Conservation (phyloP, 2,329 filamentous ascomycete genomes). For the Periconia macrospinosa region DNA sequence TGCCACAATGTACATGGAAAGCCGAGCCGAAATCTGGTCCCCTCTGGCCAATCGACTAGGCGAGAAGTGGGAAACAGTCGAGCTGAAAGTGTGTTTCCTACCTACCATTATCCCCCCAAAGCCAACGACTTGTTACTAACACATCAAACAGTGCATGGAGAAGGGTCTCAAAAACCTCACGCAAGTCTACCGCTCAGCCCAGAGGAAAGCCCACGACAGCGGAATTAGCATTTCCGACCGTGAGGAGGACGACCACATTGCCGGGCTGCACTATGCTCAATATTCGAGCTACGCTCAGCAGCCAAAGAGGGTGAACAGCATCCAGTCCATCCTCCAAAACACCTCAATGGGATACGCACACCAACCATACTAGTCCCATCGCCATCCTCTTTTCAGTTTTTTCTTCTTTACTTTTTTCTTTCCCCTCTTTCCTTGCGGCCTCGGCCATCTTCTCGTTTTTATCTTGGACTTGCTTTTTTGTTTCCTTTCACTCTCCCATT, state of each 20-base stretch:
- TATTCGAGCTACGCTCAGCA: conserved; percentile 24
- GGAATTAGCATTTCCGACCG: conserved; percentile 62
- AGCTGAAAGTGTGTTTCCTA: conserved; percentile 66
- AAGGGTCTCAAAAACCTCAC: conserved; percentile 81
- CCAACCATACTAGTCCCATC: conserved; percentile 16
- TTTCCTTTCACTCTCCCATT: background rate
- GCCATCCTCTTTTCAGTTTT: conserved; percentile 8
- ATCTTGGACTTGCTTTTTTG: conserved; percentile 3
- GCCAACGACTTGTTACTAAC: conserved; percentile 10
- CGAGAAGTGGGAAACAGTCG: conserved; percentile 67
- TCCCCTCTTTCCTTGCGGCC: conserved; percentile 6
- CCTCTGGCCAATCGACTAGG: conserved; percentile 65
- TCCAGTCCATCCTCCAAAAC: conserved; percentile 43
- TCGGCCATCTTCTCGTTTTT: conserved; percentile 8
- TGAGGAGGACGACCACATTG: conserved; percentile 45
- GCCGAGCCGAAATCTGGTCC: conserved; percentile 81
- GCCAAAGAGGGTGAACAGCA: conserved; percentile 39
- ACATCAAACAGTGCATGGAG: conserved; percentile 69
- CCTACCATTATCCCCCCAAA: background rate
- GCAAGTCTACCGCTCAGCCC: conserved; percentile 66
- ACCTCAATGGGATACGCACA: conserved; percentile 19
- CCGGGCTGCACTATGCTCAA: conserved; percentile 27
- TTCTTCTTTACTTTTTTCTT: background rate
- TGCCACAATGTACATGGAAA: conserved; percentile 75
- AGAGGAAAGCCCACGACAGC: conserved; percentile 71